phyloP scores from a whole-genome alignment of 257 asterid genomes.

The Primulina eburnea region DNA sequence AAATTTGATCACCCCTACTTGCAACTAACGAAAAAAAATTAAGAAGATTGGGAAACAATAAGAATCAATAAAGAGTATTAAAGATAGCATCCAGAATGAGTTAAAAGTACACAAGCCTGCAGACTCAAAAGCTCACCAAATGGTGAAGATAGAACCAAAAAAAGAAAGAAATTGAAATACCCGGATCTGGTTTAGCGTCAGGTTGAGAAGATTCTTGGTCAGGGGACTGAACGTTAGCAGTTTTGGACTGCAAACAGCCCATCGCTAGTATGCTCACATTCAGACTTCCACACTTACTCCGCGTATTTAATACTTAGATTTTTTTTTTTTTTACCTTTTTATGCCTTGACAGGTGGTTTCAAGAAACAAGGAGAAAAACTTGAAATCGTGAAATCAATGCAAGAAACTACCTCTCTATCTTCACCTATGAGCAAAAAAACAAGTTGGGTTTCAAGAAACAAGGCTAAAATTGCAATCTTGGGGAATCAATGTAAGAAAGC shows the following conservation, averaged over 20 bases:
- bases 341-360: background rate
- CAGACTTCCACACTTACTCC: slow-evolving; percentile 11
- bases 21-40: background rate
- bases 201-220: slow-evolving; percentile 72
- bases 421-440: background rate
- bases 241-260: slow-evolving; percentile 99
- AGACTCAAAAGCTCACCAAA: background rate
- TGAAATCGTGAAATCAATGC: background rate
- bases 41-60: background rate
- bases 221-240: slow-evolving; percentile 91
- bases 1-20: too few relatives aligned
- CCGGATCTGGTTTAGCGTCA: slow-evolving; percentile 90
- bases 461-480: too few relatives aligned
- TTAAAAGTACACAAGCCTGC: background rate
- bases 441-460: background rate
- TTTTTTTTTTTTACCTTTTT: too few relatives aligned
- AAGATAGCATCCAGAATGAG: background rate
- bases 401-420: background rate
- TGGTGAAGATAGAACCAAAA: slow-evolving; percentile 1
- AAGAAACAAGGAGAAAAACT: background rate
- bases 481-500: too few relatives aligned
- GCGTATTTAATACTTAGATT: background rate
- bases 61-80: background rate
- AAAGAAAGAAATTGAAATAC: slow-evolving; percentile 36
- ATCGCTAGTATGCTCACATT: slow-evolving; percentile 58